These are phyloP conservation scores for Yamadazyma insecticola DNA, from an alignment of 805 yeast genomes.

Conservation along the genomic window DNA sequence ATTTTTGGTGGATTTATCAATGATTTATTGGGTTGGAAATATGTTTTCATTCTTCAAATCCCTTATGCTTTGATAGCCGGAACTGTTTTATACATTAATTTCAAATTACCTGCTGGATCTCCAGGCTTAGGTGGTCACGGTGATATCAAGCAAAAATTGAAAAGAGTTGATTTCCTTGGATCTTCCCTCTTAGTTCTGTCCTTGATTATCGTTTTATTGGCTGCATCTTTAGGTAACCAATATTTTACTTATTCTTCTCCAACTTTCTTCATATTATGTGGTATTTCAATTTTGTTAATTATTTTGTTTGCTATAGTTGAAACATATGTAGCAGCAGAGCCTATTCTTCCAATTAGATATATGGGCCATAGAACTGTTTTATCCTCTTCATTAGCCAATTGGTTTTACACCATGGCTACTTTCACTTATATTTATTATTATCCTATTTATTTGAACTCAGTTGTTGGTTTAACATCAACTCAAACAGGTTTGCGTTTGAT, in stretches of 20 bases:
- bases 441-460: slow-evolving; percentile 64
- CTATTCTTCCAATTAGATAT: slow-evolving; percentile 62
- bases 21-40: slow-evolving; percentile 50
- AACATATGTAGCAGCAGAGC: slow-evolving; percentile 49
- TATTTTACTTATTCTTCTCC: slow-evolving; percentile 44
- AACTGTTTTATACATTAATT: slow-evolving; percentile 29
- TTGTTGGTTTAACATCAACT: slow-evolving; percentile 48
- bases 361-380: slow-evolving; percentile 56
- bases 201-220: slow-evolving; percentile 54
- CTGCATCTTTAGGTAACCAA: slow-evolving; percentile 64
- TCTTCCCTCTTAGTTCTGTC: slow-evolving; percentile 54
- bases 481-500: slow-evolving; percentile 54
- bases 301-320: slow-evolving; percentile 49
- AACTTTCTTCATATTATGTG: slow-evolving; percentile 30
- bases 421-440: slow-evolving; percentile 62
- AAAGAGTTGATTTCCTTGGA: slow-evolving; percentile 66
- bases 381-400: slow-evolving; percentile 61
- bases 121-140: slow-evolving; percentile 52
- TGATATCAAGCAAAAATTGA: slow-evolving; percentile 43
- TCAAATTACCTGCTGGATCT: slow-evolving; percentile 50
- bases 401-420: slow-evolving; percentile 67
- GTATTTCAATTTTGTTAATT: slow-evolving; percentile 21
- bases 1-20: slow-evolving; percentile 51
- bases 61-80: slow-evolving; percentile 42
- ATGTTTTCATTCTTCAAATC: slow-evolving; percentile 36